phyloP scores from a whole-genome alignment of 345 rosid species.

The Heritiera fomes region DNA sequence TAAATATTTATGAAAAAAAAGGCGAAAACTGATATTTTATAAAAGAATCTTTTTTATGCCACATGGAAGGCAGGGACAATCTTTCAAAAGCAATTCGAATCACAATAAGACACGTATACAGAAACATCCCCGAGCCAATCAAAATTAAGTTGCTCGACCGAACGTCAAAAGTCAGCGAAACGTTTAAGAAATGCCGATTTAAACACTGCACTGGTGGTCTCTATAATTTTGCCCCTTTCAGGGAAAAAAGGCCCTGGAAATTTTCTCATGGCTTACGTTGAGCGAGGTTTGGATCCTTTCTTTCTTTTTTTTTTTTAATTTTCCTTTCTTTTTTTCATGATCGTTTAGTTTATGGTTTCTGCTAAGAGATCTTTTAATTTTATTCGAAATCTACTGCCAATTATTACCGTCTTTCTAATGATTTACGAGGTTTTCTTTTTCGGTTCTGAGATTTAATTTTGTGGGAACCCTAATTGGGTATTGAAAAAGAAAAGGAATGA shows the following conservation, averaged over 20 bases:
- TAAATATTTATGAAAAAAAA: too few relatives aligned
- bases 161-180: not conserved
- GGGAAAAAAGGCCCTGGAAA: not conserved
- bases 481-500: not conserved
- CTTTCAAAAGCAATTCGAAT: not conserved
- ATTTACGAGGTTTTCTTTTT: not conserved
- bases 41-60: too few relatives aligned
- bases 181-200: not conserved
- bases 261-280: constrained; percentile 19
- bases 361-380: not conserved
- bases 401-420: not conserved
- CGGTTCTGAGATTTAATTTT: not conserved
- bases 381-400: not conserved
- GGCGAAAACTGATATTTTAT: too few relatives aligned
- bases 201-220: not conserved
- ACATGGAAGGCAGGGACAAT: not conserved
- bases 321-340: not conserved
- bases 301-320: not conserved
- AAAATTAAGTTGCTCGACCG: not conserved
- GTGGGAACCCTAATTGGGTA: not conserved
- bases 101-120: not conserved
- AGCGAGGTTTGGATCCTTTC: constrained; percentile 2
- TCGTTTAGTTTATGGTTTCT: not conserved
- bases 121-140: not conserved
- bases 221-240: not conserved